A percentile compares a stretch with the other conserved stretches of the same genome.
These are phyloP conservation scores for Zangia roseola DNA, from an alignment of 768 basidiomycete species.

Conservation along the genomic window DNA sequence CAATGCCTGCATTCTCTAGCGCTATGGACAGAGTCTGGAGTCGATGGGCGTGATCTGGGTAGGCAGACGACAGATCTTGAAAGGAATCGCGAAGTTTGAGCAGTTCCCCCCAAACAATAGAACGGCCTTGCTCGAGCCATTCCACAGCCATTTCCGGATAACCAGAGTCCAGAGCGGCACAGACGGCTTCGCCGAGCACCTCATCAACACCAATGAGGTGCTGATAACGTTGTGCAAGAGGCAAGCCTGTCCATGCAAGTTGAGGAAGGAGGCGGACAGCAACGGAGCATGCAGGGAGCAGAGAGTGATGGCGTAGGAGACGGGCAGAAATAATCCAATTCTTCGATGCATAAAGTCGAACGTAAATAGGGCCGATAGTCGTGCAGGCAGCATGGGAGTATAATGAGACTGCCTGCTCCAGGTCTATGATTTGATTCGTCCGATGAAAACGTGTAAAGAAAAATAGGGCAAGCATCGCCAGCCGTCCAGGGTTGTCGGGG, in stretches of 20 bases:
- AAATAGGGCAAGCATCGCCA: too few species aligned
- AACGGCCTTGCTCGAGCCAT: conserved; percentile 19
- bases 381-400: too few species aligned
- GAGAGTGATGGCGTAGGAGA: background rate
- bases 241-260: conserved; percentile 12
- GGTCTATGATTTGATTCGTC: too few species aligned
- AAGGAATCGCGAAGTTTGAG: conserved; percentile 12
- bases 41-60: conserved; percentile 4
- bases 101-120: conserved; percentile 14
- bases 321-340: conserved; percentile 4
- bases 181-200: conserved; percentile 22
- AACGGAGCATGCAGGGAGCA: conserved; percentile 18
- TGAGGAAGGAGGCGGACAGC: conserved; percentile 22
- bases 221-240: conserved; percentile 16
- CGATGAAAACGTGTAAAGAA: too few species aligned
- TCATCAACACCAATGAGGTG: conserved; percentile 11
- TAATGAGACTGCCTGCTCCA: too few species aligned
- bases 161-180: conserved; percentile 14
- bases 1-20: background rate
- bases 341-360: conserved; percentile 7
- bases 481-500: too few species aligned
- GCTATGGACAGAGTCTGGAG: background rate
- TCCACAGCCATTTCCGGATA: conserved; percentile 6
- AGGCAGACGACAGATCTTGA: background rate
- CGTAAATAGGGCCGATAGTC: too few species aligned